Percentiles rank a stretch among this genome's conserved stretches.
Conservation (phyloP, 805 yeast genomes). For the Cyberlindnera euphorbiae region DNA sequence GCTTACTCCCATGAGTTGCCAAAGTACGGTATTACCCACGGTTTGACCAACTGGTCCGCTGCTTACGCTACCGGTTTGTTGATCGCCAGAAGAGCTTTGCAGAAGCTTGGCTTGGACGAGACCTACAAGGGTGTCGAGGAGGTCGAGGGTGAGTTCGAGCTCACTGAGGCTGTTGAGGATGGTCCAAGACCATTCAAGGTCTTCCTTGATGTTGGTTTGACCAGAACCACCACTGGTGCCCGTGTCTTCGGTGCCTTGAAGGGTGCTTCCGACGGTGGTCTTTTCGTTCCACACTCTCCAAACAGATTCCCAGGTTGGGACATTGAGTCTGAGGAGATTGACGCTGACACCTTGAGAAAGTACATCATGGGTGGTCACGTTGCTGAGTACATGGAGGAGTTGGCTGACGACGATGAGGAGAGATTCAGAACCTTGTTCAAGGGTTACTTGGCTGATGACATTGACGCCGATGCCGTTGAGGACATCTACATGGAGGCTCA, state of each 20-base stretch:
- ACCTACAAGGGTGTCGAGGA: slow-evolving; percentile 98
- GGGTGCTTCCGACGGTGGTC: slow-evolving; percentile 99
- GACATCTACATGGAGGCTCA: slow-evolving; percentile 94
- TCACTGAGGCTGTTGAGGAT: slow-evolving; percentile 99
- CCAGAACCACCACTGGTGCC: slow-evolving; percentile 99
- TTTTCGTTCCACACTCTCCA: slow-evolving; percentile 98
- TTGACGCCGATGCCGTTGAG: slow-evolving; percentile 95
- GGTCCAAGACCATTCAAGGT: slow-evolving; percentile 99
- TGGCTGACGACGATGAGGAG: slow-evolving; percentile 99
- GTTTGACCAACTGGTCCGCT: slow-evolving; percentile 99
- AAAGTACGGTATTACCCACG: slow-evolving; percentile 94
- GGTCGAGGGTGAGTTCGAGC: slow-evolving; percentile 98
- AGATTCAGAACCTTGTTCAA: slow-evolving; percentile 95
- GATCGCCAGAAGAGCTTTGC: slow-evolving; percentile 98
- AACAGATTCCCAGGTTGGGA: slow-evolving; percentile 99
- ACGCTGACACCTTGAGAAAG: slow-evolving; percentile 94
- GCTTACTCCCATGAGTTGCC: slow-evolving; percentile 99
- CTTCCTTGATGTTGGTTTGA: slow-evolving; percentile 97
- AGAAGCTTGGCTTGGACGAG: slow-evolving; percentile 97
- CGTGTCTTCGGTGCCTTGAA: slow-evolving; percentile 98
- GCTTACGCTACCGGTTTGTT: slow-evolving; percentile 98
- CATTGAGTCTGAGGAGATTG: slow-evolving; percentile 96
- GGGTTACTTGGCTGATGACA: slow-evolving; percentile 93
- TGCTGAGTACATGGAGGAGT: slow-evolving; percentile 99
- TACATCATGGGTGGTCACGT: slow-evolving; percentile 99